phyloP scores from a whole-genome alignment of 2,329 filamentous ascomycete species.

The Aspergillus ochraceus region DNA sequence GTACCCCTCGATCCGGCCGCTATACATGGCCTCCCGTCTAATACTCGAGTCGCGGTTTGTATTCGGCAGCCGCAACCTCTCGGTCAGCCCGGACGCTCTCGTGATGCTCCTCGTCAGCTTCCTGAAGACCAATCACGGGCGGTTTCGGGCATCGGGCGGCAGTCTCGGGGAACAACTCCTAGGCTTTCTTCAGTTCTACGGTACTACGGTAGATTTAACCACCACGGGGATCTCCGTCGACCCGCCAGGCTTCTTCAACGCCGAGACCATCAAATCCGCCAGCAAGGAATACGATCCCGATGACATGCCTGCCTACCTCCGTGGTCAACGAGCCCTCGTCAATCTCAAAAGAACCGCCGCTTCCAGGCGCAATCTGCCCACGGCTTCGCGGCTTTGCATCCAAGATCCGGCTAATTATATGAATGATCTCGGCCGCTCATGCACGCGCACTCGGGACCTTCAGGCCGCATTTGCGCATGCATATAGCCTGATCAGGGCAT shows the following conservation, averaged over 20 bases:
- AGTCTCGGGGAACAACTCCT: constrained; percentile 48
- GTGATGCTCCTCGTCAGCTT: constrained; percentile 59
- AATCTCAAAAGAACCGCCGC: constrained; percentile 34
- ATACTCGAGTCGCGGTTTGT: constrained; percentile 53
- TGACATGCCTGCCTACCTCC: constrained; percentile 26
- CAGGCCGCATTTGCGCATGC: constrained; percentile 42
- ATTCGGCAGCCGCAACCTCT: constrained; percentile 48
- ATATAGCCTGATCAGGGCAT: constrained; percentile 24
- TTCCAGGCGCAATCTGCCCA: constrained; percentile 27
- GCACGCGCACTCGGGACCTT: constrained; percentile 52
- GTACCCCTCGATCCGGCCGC: constrained; percentile 49
- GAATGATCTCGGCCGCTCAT: constrained; percentile 58
- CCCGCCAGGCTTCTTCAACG: constrained; percentile 45
- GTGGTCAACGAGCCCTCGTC: constrained; percentile 42
- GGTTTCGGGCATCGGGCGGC: constrained; percentile 26
- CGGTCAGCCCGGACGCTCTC: constrained; percentile 55
- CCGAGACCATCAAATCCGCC: constrained; percentile 16
- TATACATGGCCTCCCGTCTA: constrained; percentile 54
- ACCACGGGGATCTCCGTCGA: constrained; percentile 52
- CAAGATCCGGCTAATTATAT: constrained; percentile 60
- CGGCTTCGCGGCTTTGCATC: constrained; percentile 49
- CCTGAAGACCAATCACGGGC: constrained; percentile 46
- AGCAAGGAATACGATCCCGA: constrained; percentile 11
- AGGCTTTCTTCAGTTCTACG: constrained; percentile 53
- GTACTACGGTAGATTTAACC: constrained; percentile 44